These are phyloP conservation scores for Tagetes erecta DNA, from an alignment of 129 eudicot genomes.

Conservation along the genomic window DNA sequence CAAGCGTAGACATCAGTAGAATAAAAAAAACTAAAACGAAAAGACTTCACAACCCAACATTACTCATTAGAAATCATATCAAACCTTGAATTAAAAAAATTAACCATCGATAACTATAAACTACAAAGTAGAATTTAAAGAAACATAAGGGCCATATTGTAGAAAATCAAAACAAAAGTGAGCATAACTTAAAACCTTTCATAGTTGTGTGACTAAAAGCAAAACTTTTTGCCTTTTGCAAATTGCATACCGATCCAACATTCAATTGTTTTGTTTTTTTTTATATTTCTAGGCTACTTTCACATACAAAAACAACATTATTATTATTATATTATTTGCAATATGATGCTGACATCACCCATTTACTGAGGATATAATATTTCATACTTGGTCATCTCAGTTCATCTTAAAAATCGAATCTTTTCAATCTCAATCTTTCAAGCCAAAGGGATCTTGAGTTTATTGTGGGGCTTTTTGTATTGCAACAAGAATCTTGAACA, in stretches of 20 bases:
- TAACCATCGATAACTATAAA: not conserved
- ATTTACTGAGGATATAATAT: not conserved
- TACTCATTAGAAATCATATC: no score
- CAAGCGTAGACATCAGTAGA: no score
- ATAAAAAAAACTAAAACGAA: no score
- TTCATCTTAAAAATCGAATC: conserved; percentile 29
- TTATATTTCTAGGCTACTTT: conserved; percentile 30
- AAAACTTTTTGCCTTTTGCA: conserved; percentile 7
- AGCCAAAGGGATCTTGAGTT: conserved; percentile 21
- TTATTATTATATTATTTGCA: not conserved
- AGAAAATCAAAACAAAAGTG: not conserved
- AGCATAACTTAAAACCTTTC: not conserved
- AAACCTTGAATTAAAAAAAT: no score
- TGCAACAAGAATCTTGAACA: conserved; percentile 37
- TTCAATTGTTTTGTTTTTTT: conserved; percentile 1
- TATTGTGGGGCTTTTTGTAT: conserved; percentile 35
- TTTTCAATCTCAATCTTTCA: conserved; percentile 21
- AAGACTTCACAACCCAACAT: no score
- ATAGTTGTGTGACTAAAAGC: conserved; percentile 16
- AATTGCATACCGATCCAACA: conserved; percentile 39
- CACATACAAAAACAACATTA: not conserved
- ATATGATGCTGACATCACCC: conserved; percentile 35
- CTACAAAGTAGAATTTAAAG: not conserved
- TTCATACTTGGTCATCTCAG: conserved; percentile 27
- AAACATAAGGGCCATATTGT: not conserved